Base-by-base conservation (phyloP, 1,284 basidiomycete species). In the Trichosporon sp. region DNA sequence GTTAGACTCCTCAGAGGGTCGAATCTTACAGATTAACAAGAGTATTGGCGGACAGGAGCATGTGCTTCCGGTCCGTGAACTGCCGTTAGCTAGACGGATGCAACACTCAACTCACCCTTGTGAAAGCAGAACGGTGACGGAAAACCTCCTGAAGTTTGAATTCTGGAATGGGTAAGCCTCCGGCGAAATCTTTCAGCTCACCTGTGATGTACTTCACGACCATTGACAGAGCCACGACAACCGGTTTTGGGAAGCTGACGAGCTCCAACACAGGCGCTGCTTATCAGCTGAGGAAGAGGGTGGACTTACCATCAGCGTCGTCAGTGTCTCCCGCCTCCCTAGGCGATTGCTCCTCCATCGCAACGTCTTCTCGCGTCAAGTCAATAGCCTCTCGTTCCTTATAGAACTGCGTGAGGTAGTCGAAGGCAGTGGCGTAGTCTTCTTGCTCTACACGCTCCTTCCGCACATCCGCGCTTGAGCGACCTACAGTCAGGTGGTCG, bases 21-120 rank as follows among this genome's bases (percentile, higher is more conserved):
- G 64, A 68, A 12, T 74, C 87, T 29, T 70, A 89, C 84, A 98
- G 84, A 77, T 98, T 98, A 31, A 87, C 86, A 15, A 98, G 83
- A 0, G 96, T 97, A 77, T 93, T 95, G 47, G 90, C 90, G 68
- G 91, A 92, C 62, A 99, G 86, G 15, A 95, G 86, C 95, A 98
- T 97, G 73, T 93, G 90, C 0, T 89, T 88, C 58, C 88, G 87
- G 44, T 89, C 88, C 0, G 91, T 86, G 77, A 98, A 98, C 75
- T 84, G 77, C 2, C 38, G 65, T 65, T 23, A 69, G 62, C 15
- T 25, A 8, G 2, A 29, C 32, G 9, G 8, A 42, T 42, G 15
- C 31, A 13, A 6, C 21, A 15, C 44, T 2, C 6, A 1, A 65
- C 75, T 34, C 44, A 80, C 81, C 70, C 87, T 89, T 18, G 84